These are phyloP conservation scores for Harringtonia lauricola DNA, from an alignment of 2,329 filamentous ascomycete species.

Conservation along the genomic window DNA sequence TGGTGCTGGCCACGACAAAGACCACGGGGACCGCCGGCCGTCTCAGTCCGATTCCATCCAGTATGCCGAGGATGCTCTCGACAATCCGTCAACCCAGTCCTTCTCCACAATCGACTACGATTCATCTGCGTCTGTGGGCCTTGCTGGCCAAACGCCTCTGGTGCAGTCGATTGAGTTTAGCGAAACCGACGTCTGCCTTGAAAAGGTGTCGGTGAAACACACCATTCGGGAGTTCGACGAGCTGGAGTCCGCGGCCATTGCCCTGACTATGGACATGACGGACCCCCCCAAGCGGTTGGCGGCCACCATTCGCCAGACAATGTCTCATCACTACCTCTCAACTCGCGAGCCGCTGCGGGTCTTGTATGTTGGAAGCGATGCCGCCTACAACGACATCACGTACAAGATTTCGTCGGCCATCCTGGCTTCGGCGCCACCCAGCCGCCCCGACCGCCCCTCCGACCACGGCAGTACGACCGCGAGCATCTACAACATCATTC, in stretches of 20 bases:
- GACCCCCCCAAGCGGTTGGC: constrained; percentile 24
- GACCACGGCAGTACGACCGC: constrained; percentile 1
- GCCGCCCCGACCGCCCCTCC: background rate
- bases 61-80: constrained; percentile 37
- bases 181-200: constrained; percentile 24
- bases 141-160: constrained; percentile 11
- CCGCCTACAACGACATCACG: constrained; percentile 27
- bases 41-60: constrained; percentile 28
- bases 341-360: constrained; percentile 34
- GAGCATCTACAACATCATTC: constrained; percentile 36
- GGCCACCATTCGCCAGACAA: constrained; percentile 35
- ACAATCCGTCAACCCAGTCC: constrained; percentile 25
- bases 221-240: constrained; percentile 31
- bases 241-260: constrained; percentile 25
- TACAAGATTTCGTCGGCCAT: constrained; percentile 38
- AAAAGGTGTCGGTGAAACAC: constrained; percentile 34
- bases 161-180: constrained; percentile 32
- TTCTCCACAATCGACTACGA: constrained; percentile 13
- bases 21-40: constrained; percentile 23
- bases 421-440: constrained; percentile 24
- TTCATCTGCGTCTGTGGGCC: constrained; percentile 12
- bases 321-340: constrained; percentile 32
- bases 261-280: constrained; percentile 18
- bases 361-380: constrained; percentile 34
- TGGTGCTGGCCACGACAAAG: constrained; percentile 20